Evolutionary conservation across 1,139 yeast species (phyloP), one percentile per base, ranked within the genome.

Genomic region (Yamadazyma spencermartinsiae): DNA sequence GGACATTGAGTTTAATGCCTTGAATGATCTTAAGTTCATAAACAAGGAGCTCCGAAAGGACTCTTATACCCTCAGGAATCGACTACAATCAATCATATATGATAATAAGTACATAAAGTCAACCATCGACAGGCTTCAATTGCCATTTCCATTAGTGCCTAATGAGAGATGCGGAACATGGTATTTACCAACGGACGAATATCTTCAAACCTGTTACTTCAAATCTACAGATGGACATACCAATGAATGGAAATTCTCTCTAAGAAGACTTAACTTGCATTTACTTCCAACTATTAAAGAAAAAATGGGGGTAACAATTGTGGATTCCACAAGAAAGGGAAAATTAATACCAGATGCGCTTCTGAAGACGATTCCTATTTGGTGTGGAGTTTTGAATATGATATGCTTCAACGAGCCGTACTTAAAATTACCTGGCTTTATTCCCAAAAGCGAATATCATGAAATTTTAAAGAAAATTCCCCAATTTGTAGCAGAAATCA

Each of bases 181-280:
- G 97, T 89, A 89, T 50, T 76, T 83, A 8, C 68, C 76, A 0
- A 76, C 82, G 0, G 39, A 44, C 0, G 42, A 51, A 0, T 63
- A 60, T 23, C 36, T 43, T 0, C 78, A 73, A 1, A 68, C 85
- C 0, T 76, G 82, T 12, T 88, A 88, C 54, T 89, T 89, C 65
- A 89, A 89, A 52, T 85, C 95, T 14, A 89, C 96, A 0, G 96
- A 89, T 59, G 96, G 97, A 0, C 96, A 89, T 52, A 80, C 79
- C 0, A 75, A 76, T 42, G 81, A 86, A 45, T 88, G 96, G 96
- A 68, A 74, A 19, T 87, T 89, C 52, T 82, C 89, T 16, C 61
- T 78, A 18, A 65, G 95, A 38, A 63, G 97, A 35, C 62, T 88
- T 35, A 89, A 89, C 56, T 65, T 86, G 41, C 95, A 87, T 54